Percentiles rank a stretch among this genome's conserved stretches.
These are phyloP conservation scores for Cylindrotheca closterium DNA, from an alignment of 108 stramenopile species.

Conservation along the genomic window DNA sequence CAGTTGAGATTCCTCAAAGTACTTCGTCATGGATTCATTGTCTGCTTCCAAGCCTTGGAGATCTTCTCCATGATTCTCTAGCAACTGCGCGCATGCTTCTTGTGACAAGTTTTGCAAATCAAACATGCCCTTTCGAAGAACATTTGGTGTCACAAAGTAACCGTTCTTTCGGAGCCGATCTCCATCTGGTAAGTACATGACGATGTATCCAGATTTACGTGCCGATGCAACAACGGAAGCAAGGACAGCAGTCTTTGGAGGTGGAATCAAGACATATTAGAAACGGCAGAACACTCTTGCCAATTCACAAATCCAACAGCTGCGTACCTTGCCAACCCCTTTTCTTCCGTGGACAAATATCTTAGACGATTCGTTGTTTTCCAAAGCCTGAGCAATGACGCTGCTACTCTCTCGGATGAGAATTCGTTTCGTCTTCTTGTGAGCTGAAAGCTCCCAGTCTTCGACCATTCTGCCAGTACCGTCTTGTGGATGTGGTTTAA, in stretches of 20 bases:
- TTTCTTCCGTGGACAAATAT: constrained; percentile 61
- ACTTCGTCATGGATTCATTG: constrained; percentile 43
- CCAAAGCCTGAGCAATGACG: constrained; percentile 43
- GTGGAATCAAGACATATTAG: not conserved
- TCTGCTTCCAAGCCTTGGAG: constrained; percentile 38
- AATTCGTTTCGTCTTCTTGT: constrained; percentile 70
- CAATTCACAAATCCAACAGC: not conserved
- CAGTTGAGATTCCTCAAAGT: constrained; percentile 59
- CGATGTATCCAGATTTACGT: constrained; percentile 69
- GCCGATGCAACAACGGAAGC: constrained; percentile 78
- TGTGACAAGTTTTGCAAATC: constrained; percentile 73
- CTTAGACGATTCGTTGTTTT: constrained; percentile 31
- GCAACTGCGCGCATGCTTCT: constrained; percentile 55
- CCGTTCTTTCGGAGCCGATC: constrained; percentile 69
- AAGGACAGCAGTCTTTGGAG: constrained; percentile 55
- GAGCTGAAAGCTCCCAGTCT: constrained; percentile 77
- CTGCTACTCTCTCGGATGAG: constrained; percentile 61
- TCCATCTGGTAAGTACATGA: constrained; percentile 75
- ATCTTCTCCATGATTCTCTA: constrained; percentile 54
- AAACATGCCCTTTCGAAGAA: constrained; percentile 53
- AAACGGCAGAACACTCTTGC: not conserved
- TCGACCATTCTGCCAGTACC: constrained; percentile 80
- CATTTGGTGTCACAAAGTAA: constrained; percentile 59
- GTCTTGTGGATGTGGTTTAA: constrained; percentile 54
- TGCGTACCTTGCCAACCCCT: constrained; percentile 70